Evolutionary conservation across 2,329 filamentous ascomycete species (phyloP), one percentile per base, ranked within the genome.

Genomic region (Penicillium sp.): DNA sequence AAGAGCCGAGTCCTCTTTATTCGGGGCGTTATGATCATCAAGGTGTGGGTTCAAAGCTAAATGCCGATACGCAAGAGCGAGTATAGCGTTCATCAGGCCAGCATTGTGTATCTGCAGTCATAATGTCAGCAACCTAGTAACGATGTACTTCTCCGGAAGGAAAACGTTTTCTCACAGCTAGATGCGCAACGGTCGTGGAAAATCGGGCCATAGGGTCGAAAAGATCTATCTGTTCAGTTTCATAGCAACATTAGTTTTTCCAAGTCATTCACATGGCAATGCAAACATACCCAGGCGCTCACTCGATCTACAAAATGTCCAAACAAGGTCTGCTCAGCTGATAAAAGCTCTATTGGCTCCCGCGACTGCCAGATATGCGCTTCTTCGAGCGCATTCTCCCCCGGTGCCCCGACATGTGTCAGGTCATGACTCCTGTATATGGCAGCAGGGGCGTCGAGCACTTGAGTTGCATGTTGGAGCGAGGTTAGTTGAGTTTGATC

Each of bases 31-130:
- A 8, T 40, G n/a, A 49, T 44, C 51, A 55, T 49, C 57, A 24
- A 53, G 54, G 22, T 24, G 43, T n/a, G 55, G 53, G 39, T 55
- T 60, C 21, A 61, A 44, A 13, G 57, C 63, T 13, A 62, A 54
- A 48, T 66, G 66, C 14, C 58, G 63, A 27, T 42, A 58, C 29
- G 64, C 59, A 48, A 69, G 61, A n/a, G 64, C 63, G 0, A 69
- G 53, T 18, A 68, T 63, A 1, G 66, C 66, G 31, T 67, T 68
- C 51, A 68, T 49, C 1, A 68, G 57, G 1, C 66, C 66, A 5
- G 61, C 58, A 50, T 67, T 66, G n/a, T 54, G 45, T 39, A 58
- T 55, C 57, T 61, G 24, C 24, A 8, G 21, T 21, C 9, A 16
- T 29, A 13, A n/a, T 18, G 18, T 5, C 14, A 29, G 36, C 43